phyloP scores from a whole-genome alignment of 768 basidiomycete genomes.

The Auriscalpium microsporum region DNA sequence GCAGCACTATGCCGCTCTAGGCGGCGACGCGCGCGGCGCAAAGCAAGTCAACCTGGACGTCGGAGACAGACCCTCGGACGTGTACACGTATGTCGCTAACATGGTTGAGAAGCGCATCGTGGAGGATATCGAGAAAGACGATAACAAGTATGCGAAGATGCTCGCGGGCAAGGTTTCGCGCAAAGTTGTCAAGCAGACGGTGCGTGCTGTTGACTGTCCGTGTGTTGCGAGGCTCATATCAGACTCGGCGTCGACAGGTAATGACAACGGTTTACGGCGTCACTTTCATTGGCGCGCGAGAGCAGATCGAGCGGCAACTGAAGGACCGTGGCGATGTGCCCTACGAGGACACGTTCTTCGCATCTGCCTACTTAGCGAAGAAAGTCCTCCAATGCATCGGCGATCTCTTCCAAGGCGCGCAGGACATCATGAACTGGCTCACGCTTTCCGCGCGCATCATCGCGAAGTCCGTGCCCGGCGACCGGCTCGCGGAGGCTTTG shows the following conservation, averaged over 20 bases:
- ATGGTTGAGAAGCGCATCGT: slow-evolving; percentile 70
- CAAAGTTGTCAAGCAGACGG: slow-evolving; percentile 98
- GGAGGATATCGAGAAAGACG: slow-evolving; percentile 36
- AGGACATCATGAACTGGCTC: slow-evolving; percentile 87
- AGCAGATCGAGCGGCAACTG: slow-evolving; percentile 89
- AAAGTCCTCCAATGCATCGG: slow-evolving; percentile 78
- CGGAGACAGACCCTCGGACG: slow-evolving; percentile 84
- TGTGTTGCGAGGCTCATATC: background rate
- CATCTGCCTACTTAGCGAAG: slow-evolving; percentile 74
- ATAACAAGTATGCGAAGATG: slow-evolving; percentile 43
- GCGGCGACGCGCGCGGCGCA: slow-evolving; percentile 85
- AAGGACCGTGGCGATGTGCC: slow-evolving; percentile 65
- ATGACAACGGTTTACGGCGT: slow-evolving; percentile 99
- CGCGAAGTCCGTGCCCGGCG: slow-evolving; percentile 74
- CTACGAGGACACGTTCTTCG: slow-evolving; percentile 62
- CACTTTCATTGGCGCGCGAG: slow-evolving; percentile 88
- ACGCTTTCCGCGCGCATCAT: slow-evolving; percentile 77
- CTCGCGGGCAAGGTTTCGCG: slow-evolving; percentile 74
- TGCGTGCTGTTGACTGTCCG: slow-evolving; percentile 24
- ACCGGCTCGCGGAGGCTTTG: slow-evolving; percentile 45
- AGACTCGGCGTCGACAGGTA: slow-evolving; percentile 37
- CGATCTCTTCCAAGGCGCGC: slow-evolving; percentile 89
- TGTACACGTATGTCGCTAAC: slow-evolving; percentile 85
- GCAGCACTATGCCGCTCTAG: slow-evolving; percentile 97
- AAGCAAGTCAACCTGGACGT: slow-evolving; percentile 85